These are phyloP conservation scores for Spencermartinsiella ligniputridi DNA, from an alignment of 1,139 yeast species.

Conservation along the genomic window DNA sequence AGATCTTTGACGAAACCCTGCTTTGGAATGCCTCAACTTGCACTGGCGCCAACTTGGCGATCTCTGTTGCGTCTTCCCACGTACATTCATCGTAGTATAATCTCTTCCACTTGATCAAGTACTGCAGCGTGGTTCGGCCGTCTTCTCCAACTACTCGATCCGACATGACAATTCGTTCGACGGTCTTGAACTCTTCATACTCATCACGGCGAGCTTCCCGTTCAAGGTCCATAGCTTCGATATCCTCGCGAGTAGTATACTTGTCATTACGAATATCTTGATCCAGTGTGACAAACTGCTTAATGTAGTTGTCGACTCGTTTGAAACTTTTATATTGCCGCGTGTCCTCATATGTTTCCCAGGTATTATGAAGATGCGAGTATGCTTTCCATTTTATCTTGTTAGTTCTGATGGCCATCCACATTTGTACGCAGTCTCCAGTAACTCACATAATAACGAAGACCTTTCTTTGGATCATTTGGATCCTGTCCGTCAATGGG, in stretches of 20 bases:
- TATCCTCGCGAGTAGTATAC: constrained; percentile 77
- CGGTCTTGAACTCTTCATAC: constrained; percentile 74
- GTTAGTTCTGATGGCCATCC: constrained; percentile 24
- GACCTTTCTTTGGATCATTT: constrained; percentile 31
- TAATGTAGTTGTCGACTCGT: constrained; percentile 84
- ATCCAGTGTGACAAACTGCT: constrained; percentile 68
- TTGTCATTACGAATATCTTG: constrained; percentile 75
- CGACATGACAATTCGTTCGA: constrained; percentile 85
- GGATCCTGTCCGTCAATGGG: constrained; percentile 22
- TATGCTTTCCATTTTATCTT: constrained; percentile 76
- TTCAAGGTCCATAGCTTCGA: constrained; percentile 90
- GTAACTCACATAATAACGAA: constrained; percentile 31
- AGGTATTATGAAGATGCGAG: constrained; percentile 91
- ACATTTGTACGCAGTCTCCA: constrained; percentile 16
- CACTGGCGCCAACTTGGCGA: constrained; percentile 77
- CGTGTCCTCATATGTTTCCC: constrained; percentile 72
- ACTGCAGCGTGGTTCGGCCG: constrained; percentile 67
- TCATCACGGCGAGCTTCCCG: constrained; percentile 80
- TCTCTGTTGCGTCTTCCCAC: constrained; percentile 91
- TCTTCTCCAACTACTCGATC: constrained; percentile 60
- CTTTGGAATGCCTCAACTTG: constrained; percentile 82
- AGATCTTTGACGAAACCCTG: constrained; percentile 74
- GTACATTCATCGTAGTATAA: constrained; percentile 93
- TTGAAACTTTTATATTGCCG: constrained; percentile 65
- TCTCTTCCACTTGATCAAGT: constrained; percentile 90